phyloP scores from a whole-genome alignment of 345 rosid genomes.

The Lenwebbia sp. region DNA sequence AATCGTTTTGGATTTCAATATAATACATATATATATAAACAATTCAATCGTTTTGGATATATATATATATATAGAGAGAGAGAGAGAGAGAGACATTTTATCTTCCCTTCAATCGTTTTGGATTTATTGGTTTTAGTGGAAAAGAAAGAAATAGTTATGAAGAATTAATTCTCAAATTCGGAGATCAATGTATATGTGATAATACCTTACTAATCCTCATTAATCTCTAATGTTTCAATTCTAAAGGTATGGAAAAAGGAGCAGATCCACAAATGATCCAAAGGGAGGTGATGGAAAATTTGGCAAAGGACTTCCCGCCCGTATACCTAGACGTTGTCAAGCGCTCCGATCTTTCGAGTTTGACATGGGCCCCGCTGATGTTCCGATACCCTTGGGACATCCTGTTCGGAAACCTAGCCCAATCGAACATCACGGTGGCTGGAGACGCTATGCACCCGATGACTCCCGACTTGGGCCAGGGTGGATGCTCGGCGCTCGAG shows the following conservation, averaged over 20 bases:
- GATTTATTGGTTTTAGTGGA: not conserved
- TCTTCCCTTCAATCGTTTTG: not conserved
- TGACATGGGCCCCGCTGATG: constrained; percentile 22
- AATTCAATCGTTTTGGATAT: no score
- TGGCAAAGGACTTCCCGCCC: constrained; percentile 12
- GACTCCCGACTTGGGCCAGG: constrained; percentile 39
- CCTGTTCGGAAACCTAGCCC: constrained; percentile 17
- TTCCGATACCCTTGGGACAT: constrained; percentile 29
- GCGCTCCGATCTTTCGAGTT: constrained; percentile 13
- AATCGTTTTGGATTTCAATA: no score
- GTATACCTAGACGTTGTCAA: constrained; percentile 5
- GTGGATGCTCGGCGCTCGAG: constrained; percentile 24
- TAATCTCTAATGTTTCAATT: not conserved
- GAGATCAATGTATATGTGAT: not conserved
- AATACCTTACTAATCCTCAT: not conserved
- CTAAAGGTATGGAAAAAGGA: not conserved
- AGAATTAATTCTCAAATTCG: not conserved
- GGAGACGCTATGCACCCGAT: constrained; percentile 53
- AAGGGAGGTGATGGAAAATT: constrained; percentile 6
- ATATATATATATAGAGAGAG: no score
- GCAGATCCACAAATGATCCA: constrained; percentile 1
- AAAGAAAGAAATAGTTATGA: not conserved
- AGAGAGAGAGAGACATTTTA: no score
- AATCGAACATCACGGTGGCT: constrained; percentile 19
- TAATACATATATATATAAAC: no score